phyloP scores from a whole-genome alignment of 371 early-diverging fungal species.

The Haplosporangium sp. region DNA sequence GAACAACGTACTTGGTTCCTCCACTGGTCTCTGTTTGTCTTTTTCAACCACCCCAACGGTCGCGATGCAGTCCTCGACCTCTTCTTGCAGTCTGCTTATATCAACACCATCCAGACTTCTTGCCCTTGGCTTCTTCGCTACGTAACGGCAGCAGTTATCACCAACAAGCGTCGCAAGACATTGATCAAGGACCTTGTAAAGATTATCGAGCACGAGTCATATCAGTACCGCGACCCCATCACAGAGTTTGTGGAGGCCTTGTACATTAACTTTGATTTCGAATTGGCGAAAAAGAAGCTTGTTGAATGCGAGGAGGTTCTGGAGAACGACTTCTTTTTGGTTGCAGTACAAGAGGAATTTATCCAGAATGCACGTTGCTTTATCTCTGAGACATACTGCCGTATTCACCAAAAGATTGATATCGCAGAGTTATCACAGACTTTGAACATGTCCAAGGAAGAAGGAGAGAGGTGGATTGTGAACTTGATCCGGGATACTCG shows the following conservation, averaged over 20 bases:
- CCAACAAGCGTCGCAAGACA: conserved; percentile 89
- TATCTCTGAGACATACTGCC: conserved; percentile 95
- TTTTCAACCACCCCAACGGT: conserved; percentile 97
- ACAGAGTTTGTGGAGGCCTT: conserved; percentile 92
- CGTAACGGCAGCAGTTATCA: conserved; percentile 89
- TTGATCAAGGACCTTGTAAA: conserved; percentile 91
- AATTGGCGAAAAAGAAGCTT: conserved; percentile 89
- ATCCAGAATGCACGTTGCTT: conserved; percentile 93
- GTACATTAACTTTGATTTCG: conserved; percentile 94
- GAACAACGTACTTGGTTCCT: conserved; percentile 94
- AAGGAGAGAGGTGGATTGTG: conserved; percentile 97
- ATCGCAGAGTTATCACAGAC: conserved; percentile 85
- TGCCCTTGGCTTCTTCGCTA: conserved; percentile 97
- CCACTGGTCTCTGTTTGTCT: conserved; percentile 97
- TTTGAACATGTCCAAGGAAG: conserved; percentile 87
- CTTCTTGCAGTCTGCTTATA: conserved; percentile 91
- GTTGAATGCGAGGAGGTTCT: conserved; percentile 90
- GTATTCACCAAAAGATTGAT: conserved; percentile 94
- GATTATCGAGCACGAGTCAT: conserved; percentile 87
- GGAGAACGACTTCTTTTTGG: conserved; percentile 91
- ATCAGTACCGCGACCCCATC: conserved; percentile 88
- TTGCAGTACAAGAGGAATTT: conserved; percentile 86
- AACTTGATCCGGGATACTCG: conserved; percentile 95
- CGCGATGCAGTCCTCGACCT: conserved; percentile 93
- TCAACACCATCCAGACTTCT: conserved; percentile 95